Conservation (phyloP, 768 basidiomycete genomes). For the Collybiopsis confluens region DNA sequence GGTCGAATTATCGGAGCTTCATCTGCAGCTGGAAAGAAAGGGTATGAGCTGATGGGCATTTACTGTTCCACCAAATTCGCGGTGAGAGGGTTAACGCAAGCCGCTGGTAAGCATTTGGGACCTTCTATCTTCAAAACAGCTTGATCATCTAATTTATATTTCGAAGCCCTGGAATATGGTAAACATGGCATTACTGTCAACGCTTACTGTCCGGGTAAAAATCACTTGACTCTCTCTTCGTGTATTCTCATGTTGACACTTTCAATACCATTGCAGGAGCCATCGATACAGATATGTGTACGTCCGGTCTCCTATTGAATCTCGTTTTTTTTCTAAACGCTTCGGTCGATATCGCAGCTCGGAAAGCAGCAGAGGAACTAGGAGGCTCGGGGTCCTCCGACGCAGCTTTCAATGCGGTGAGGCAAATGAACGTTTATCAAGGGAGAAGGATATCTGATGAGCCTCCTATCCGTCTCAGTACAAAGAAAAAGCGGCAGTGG, state of each 20-base stretch:
- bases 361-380: background rate
- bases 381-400: too few relatives aligned
- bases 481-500: slow-evolving; percentile 14
- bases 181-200: slow-evolving; percentile 15
- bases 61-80: slow-evolving; percentile 34
- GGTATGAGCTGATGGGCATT: slow-evolving; percentile 10
- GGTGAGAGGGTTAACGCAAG: slow-evolving; percentile 32
- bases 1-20: slow-evolving; percentile 24
- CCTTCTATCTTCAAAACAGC: too few relatives aligned
- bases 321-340: too few relatives aligned
- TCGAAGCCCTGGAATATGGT: slow-evolving; percentile 10
- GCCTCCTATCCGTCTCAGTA: too few relatives aligned
- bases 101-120: slow-evolving; percentile 8
- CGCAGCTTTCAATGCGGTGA: too few relatives aligned
- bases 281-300: slow-evolving; percentile 12
- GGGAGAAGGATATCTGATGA: too few relatives aligned
- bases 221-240: too few relatives aligned
- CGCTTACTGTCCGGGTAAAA: slow-evolving; percentile 11
- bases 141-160: too few relatives aligned
- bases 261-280: slow-evolving; percentile 7
- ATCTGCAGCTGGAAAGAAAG: slow-evolving; percentile 25
- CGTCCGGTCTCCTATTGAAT: background rate
- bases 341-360: background rate
- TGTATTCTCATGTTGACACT: background rate
- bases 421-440: too few relatives aligned